Conservation (phyloP, 2,329 filamentous ascomycete species). For the Fusarium marasasianum region DNA sequence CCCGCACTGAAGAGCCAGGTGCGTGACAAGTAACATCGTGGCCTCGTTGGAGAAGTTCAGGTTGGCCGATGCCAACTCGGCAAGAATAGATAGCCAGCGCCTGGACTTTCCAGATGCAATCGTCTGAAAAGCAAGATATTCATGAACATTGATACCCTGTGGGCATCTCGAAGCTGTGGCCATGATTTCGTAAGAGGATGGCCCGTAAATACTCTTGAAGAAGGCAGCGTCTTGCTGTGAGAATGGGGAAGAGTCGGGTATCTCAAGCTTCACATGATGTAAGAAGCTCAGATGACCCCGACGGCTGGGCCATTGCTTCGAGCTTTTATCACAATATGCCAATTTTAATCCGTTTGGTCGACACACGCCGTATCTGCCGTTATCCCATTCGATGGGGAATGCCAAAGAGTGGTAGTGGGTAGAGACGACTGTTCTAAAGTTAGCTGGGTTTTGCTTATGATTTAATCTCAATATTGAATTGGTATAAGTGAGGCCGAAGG, state of each 20-base stretch:
- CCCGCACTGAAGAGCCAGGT: slow-evolving; percentile 64
- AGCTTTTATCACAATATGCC: slow-evolving; percentile 26
- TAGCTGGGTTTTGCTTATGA: neutral
- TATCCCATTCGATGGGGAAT: slow-evolving; percentile 45
- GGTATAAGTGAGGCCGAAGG: neutral
- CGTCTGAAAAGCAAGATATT: slow-evolving; percentile 62
- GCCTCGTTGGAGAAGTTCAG: slow-evolving; percentile 70
- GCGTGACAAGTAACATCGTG: slow-evolving; percentile 59
- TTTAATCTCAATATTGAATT: too few relatives aligned
- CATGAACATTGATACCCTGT: slow-evolving; percentile 57
- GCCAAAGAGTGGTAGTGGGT: slow-evolving; percentile 41
- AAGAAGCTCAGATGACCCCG: slow-evolving; percentile 29
- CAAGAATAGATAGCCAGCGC: slow-evolving; percentile 60
- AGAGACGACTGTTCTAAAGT: slow-evolving; percentile 30
- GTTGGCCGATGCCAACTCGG: slow-evolving; percentile 61
- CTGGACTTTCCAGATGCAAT: slow-evolving; percentile 57
- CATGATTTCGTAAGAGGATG: slow-evolving; percentile 64
- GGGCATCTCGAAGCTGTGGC: slow-evolving; percentile 62
- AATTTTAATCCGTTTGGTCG: slow-evolving; percentile 37
- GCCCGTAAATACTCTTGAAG: slow-evolving; percentile 46
- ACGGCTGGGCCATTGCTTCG: slow-evolving; percentile 32
- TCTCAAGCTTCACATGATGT: slow-evolving; percentile 34
- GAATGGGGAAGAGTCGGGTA: slow-evolving; percentile 32
- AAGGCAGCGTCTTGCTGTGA: slow-evolving; percentile 26
- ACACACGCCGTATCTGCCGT: slow-evolving; percentile 36